Base-by-base conservation (phyloP, 2,329 filamentous ascomycete species). In the Xylariales sp. region DNA sequence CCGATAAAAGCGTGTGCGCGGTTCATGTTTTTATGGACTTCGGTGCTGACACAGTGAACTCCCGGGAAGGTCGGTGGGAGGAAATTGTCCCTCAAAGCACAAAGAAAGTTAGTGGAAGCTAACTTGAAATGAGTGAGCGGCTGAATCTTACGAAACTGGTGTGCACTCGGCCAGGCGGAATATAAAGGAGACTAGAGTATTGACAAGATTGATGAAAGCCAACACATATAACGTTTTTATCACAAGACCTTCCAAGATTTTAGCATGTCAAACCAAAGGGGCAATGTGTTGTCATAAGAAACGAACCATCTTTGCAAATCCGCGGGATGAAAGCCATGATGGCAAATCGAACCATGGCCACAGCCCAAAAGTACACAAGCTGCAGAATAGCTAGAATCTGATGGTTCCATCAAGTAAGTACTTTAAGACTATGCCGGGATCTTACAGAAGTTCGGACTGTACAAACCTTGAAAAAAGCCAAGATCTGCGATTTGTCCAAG, bases 271-370 rank as follows among this genome's bases (percentile, higher is more conserved):
- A n/a, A n/a, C n/a, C n/a, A n/a, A n/a, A n/a, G n/a, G n/a, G n/a
- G n/a, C n/a, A n/a, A n/a, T n/a, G n/a, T n/a, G n/a, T n/a, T n/a
- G 23, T 8, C 23, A 24, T 12, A 13, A 11, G 24, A 27, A 6
- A 38, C 53, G 40, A 45, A 59, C 58, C 49, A 12, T 57, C 52
- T 38, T 51, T 53, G 37, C 45, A 51, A 12, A 61, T 46, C 6
- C 56, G 50, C 2, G 52, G 51, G 19, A 60, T 40, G 40, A 62
- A 57, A 10, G 52, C 48, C 11, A 54, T 41, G 18, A 61, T 56
- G 10, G 56, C 48, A 11, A 61, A 31, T 18, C 57, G 47, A 16
- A 59, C 47, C 3, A 55, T 38, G 10, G 53, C 55, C 1, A 54
- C 51, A 7, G 41, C 48, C 29, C 53, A 41, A 32, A 62, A 52